phyloP scores from a whole-genome alignment of 106 monocot genomes.

The Ottelia alismoides region DNA sequence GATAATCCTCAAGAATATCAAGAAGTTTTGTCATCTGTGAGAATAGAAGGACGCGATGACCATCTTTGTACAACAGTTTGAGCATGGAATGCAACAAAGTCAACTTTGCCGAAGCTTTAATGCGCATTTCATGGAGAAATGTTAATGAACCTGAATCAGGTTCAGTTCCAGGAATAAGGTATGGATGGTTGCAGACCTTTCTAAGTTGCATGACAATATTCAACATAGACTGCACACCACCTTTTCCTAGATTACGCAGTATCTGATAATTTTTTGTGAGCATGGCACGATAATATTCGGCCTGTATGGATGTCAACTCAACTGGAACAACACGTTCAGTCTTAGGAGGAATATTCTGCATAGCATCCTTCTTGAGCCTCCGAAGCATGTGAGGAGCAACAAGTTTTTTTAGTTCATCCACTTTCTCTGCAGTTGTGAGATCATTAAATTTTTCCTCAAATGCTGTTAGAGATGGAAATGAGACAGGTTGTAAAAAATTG shows the following conservation, averaged over 20 bases:
- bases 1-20: constrained; percentile 97
- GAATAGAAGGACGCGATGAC: constrained; percentile 92
- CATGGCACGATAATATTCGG: constrained; percentile 95
- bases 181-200: constrained; percentile 98
- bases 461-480: constrained; percentile 78
- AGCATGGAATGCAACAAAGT: constrained; percentile 87
- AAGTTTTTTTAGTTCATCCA: constrained; percentile 93
- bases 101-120: constrained; percentile 92
- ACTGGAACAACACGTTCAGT: constrained; percentile 92
- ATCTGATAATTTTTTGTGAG: constrained; percentile 95
- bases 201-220: constrained; percentile 98
- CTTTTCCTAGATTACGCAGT: constrained; percentile 81
- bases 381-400: constrained; percentile 95
- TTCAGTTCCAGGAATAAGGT: constrained; percentile 97
- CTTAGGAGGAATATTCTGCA: constrained; percentile 98
- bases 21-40: constrained; percentile 99
- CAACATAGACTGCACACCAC: constrained; percentile 78
- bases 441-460: constrained; percentile 97
- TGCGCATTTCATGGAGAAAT: constrained; percentile 94
- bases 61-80: constrained; percentile 68
- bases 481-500: constrained; percentile 83
- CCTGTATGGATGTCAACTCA: constrained; percentile 88
- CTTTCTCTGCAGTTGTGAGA: constrained; percentile 83
- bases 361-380: constrained; percentile 88
- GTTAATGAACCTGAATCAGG: constrained; percentile 76